Conservation (phyloP, 345 rosid species). For the Cardiospermum halicacabum region DNA sequence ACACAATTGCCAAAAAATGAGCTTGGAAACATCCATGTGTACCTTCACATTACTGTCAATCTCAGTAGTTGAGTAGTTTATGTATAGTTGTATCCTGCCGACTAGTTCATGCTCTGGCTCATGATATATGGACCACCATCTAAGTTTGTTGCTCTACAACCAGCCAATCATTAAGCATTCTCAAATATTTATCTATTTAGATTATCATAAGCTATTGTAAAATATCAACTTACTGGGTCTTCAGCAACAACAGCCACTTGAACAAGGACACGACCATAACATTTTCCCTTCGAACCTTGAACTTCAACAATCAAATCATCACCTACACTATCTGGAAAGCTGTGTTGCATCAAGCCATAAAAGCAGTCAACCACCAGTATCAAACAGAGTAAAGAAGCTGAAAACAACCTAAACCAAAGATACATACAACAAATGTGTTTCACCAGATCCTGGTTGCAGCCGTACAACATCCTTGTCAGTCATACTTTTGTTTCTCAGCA, state of each 20-base stretch:
- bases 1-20: neutral
- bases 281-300: conserved; percentile 75
- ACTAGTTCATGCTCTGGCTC: conserved; percentile 96
- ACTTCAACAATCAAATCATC: conserved; percentile 83
- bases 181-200: conserved; percentile 3
- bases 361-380: conserved; percentile 3
- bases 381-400: conserved; percentile 5
- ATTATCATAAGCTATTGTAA: neutral
- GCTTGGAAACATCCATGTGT: conserved; percentile 2
- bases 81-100: conserved; percentile 71
- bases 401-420: conserved; percentile 8
- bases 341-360: conserved; percentile 27
- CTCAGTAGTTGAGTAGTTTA: conserved; percentile 65
- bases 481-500: conserved; percentile 72
- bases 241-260: conserved; percentile 81
- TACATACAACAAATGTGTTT: conserved; percentile 80
- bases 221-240: conserved; percentile 48
- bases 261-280: conserved; percentile 74
- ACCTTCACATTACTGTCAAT: conserved; percentile 70
- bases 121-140: conserved; percentile 89
- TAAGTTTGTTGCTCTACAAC: conserved; percentile 70
- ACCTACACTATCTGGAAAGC: conserved; percentile 89
- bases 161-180: conserved; percentile 15
- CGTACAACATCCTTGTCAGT: conserved; percentile 68
- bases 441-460: conserved; percentile 88